A percentile compares a stretch with the other conserved stretches of the same genome.
Evolutionary conservation across 305 asterid species (phyloP).

Genomic region (Solanum chacoense): DNA sequence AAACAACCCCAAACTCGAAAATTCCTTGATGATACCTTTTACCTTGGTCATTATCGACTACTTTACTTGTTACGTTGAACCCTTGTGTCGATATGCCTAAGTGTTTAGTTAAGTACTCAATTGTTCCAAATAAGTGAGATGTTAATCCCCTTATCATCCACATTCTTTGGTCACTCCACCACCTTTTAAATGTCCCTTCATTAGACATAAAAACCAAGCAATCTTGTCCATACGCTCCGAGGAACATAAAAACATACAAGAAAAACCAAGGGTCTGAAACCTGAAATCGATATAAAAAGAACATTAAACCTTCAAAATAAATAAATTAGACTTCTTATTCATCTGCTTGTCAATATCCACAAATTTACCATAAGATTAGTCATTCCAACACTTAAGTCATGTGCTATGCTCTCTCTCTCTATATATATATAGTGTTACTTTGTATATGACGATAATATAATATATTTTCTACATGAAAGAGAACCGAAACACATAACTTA

Average conservation of each 20-base stretch:
- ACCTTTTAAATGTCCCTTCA: constrained; percentile 34
- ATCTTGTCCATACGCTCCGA: constrained; percentile 70
- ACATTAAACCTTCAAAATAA: background rate
- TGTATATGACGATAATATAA: background rate
- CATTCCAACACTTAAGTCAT: background rate
- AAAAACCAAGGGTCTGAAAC: constrained; percentile 35
- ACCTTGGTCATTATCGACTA: constrained; percentile 55
- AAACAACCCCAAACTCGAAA: constrained; percentile 53
- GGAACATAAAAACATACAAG: constrained; percentile 38
- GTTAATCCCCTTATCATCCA: constrained; percentile 55
- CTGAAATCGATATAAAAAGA: constrained; percentile 11
- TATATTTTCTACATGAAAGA: background rate
- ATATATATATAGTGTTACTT: background rate
- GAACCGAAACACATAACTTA: background rate
- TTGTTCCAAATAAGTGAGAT: constrained; percentile 22
- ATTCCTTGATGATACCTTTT: constrained; percentile 47
- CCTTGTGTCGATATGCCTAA: constrained; percentile 54
- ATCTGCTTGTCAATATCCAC: background rate
- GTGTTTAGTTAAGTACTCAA: constrained; percentile 32
- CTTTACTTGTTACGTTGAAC: constrained; percentile 69
- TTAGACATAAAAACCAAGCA: constrained; percentile 36
- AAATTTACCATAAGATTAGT: background rate
- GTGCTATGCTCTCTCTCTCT: background rate
- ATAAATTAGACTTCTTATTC: background rate
- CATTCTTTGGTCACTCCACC: constrained; percentile 89